These are phyloP conservation scores for Cantharellus anzutake DNA, from an alignment of 768 basidiomycete species.

Conservation along the genomic window DNA sequence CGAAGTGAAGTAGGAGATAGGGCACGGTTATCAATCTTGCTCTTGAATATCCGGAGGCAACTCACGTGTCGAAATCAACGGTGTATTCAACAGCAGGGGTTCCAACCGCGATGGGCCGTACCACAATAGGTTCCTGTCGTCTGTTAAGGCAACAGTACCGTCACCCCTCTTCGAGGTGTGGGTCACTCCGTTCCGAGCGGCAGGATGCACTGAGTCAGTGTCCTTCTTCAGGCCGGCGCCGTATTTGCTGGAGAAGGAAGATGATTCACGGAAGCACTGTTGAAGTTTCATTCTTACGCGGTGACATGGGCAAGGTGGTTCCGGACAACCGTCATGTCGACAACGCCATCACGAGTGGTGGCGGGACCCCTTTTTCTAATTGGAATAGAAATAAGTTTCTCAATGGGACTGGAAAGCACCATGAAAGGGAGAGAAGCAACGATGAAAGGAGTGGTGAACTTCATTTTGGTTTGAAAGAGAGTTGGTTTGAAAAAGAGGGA, in stretches of 20 bases:
- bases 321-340: not conserved
- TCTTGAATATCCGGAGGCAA: not conserved
- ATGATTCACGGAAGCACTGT: not conserved
- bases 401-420: not conserved
- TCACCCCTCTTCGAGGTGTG: not conserved
- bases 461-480: too few relatives aligned
- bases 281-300: not conserved
- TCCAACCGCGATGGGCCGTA: not conserved
- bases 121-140: not conserved
- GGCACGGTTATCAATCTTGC: not conserved
- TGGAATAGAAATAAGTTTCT: not conserved
- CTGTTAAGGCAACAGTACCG: not conserved
- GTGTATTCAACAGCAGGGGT: conserved; percentile 5
- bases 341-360: not conserved
- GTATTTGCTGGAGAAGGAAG: not conserved
- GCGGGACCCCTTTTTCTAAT: not conserved
- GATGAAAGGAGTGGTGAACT: too few relatives aligned
- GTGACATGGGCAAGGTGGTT: not conserved
- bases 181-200: not conserved
- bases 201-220: not conserved
- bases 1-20: not conserved
- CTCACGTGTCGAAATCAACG: conserved; percentile 8
- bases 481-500: too few relatives aligned
- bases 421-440: not conserved
- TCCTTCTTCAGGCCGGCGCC: not conserved